Conservation (phyloP, 768 basidiomycete species). For the Hortiboletus flavorubellus region DNA sequence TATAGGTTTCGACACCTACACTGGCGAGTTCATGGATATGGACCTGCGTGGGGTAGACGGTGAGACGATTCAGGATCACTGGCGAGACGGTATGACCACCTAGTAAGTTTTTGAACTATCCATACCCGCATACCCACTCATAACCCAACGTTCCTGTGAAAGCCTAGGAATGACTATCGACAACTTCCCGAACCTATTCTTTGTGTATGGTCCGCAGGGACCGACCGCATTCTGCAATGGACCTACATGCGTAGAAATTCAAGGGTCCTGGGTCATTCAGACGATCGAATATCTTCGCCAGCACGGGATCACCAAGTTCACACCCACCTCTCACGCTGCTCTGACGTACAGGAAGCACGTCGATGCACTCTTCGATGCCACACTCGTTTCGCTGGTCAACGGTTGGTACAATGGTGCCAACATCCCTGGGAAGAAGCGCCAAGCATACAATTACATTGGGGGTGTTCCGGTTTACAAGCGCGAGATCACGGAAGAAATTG, state of each 20-base stretch:
- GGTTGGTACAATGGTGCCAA: conserved; percentile 5
- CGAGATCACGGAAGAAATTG: conserved; percentile 16
- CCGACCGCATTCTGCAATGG: conserved; percentile 9
- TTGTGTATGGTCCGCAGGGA: conserved; percentile 14
- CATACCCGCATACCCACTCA: no score
- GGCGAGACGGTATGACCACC: conserved; percentile 12
- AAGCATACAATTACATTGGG: conserved; percentile 3
- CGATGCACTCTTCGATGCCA: not conserved
- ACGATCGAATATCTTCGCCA: conserved; percentile 12
- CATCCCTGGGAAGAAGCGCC: conserved; percentile 8
- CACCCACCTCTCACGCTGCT: conserved; percentile 7
- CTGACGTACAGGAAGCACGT: conserved; percentile 6
- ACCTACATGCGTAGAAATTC: conserved; percentile 9
- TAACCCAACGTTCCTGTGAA: not conserved
- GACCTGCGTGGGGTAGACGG: conserved; percentile 10
- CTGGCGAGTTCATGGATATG: conserved; percentile 3
- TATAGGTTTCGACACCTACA: conserved; percentile 4
- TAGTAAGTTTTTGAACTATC: conserved; percentile 6
- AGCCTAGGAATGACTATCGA: conserved; percentile 14
- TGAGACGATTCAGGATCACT: conserved; percentile 15
- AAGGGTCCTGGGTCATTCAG: conserved; percentile 4
- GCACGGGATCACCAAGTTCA: conserved; percentile 10
- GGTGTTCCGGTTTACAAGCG: not conserved
- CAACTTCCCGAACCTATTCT: conserved; percentile 16
- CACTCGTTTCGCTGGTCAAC: conserved; percentile 6